Base-by-base conservation (phyloP, 345 rosid species). In the Stellera chamaejasme region DNA sequence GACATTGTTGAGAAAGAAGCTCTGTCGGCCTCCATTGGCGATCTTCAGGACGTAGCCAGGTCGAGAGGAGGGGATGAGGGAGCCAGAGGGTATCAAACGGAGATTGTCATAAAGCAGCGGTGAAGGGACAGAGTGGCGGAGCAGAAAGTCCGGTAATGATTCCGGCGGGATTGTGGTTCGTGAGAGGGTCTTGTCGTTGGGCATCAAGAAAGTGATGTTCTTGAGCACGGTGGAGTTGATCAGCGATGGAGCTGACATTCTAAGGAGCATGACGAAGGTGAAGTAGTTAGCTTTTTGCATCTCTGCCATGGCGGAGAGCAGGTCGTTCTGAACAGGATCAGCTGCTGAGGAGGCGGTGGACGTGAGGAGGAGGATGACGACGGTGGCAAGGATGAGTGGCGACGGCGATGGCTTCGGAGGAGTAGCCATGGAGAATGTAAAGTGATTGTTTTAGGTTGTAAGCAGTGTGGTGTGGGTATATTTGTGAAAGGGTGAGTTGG, bases 141-240 rank as follows among this genome's bases (percentile, higher is more conserved):
- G 74, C 68, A 88, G 65, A 74, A 91, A 91, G 13, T 62, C 75
- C 1, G 78, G 19, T 25, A 87, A 64, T 2, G 69, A 52, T 45
- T 54, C 39, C 54, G 73, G 13, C 5, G 67, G 56, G 15, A 79
- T 54, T 26, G 64, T 48, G 13, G 72, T 54, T 26, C 46, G 66
- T 0, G 94, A 81, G 65, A 85, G 62, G 32, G 69, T 63, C 55
- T 68, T 53, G 70, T 88, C 95, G 10, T 71, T 79, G 25, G 95
- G 95, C 90, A 88, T 85, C 66, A 88, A 72, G 78, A 88, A 88
- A 11, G 92, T 87, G 66, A 87, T 46, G 44, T 83, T 83, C 6
- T 60, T 65, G 13, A 43, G 55, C 3, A 0, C 27, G 65, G 45
- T 68, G 64, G 15, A 56, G 32, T 45, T 79, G 75, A 14, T 19